A percentile compares a stretch with the other conserved stretches of the same genome.
phyloP scores from a whole-genome alignment of 305 asterid species.

The Ilex paraguariensis region DNA sequence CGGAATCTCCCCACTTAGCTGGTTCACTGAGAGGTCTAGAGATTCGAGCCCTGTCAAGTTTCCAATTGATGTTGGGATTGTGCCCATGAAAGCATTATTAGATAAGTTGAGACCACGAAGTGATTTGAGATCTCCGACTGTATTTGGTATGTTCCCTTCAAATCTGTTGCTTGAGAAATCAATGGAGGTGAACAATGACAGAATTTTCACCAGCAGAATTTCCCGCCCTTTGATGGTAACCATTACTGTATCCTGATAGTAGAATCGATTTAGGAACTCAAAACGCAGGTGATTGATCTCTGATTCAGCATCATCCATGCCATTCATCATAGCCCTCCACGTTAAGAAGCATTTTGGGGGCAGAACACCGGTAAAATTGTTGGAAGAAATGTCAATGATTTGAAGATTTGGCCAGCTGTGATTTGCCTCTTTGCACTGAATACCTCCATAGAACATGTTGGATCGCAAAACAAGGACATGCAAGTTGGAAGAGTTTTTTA shows the following conservation, averaged over 20 bases:
- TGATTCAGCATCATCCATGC: slow-evolving; percentile 8
- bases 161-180: slow-evolving; percentile 48
- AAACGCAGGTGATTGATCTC: slow-evolving; percentile 22
- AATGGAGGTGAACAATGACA: slow-evolving; percentile 41
- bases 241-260: slow-evolving; percentile 43
- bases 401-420: slow-evolving; percentile 52
- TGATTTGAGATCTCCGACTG: slow-evolving; percentile 35
- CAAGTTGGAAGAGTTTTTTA: slow-evolving; percentile 31
- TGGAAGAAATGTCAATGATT: slow-evolving; percentile 49
- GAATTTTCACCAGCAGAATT: slow-evolving; percentile 39
- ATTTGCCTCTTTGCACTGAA: slow-evolving; percentile 23
- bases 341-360: slow-evolving; percentile 22
- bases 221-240: slow-evolving; percentile 42
- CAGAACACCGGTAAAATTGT: slow-evolving; percentile 39
- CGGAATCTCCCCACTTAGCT: slow-evolving; percentile 44
- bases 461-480: slow-evolving; percentile 48
- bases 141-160: slow-evolving; percentile 36
- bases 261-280: slow-evolving; percentile 15
- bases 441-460: slow-evolving; percentile 44
- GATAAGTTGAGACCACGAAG: slow-evolving; percentile 45
- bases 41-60: slow-evolving; percentile 43
- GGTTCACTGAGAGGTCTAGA: slow-evolving; percentile 42
- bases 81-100: slow-evolving; percentile 35
- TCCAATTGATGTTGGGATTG: slow-evolving; percentile 45
- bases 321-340: slow-evolving; percentile 38